These are phyloP conservation scores for Solanum hybrid DNA, from an alignment of 305 asterid species.

Conservation along the genomic window DNA sequence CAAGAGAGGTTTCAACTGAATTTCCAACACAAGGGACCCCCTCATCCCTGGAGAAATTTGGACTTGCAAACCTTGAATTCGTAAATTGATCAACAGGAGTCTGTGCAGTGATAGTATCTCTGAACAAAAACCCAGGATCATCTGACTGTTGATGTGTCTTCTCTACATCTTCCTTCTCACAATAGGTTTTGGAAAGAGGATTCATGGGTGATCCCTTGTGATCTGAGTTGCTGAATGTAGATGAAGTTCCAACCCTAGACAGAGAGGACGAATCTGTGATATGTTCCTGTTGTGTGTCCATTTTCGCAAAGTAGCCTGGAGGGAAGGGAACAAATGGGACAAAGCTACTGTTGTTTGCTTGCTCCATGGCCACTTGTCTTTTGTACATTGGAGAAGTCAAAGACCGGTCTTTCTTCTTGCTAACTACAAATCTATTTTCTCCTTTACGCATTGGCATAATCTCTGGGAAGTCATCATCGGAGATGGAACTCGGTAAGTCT, in stretches of 20 bases:
- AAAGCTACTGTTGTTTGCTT: slow-evolving; percentile 40
- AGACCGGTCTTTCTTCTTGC: slow-evolving; percentile 71
- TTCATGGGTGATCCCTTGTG: background rate
- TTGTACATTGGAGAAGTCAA: slow-evolving; percentile 66
- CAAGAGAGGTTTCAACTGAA: slow-evolving; percentile 8
- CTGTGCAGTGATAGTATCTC: slow-evolving; percentile 1
- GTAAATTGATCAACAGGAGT: slow-evolving; percentile 6
- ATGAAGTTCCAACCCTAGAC: slow-evolving; percentile 11
- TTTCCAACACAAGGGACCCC: slow-evolving; percentile 4
- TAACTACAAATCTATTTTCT: slow-evolving; percentile 60
- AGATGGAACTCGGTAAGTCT: slow-evolving; percentile 50
- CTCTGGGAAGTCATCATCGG: slow-evolving; percentile 70
- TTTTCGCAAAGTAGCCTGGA: slow-evolving; percentile 71
- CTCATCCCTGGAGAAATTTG: slow-evolving; percentile 15
- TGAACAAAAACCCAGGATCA: background rate
- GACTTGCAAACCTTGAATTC: slow-evolving; percentile 6
- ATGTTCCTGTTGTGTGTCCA: slow-evolving; percentile 29
- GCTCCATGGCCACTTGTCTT: slow-evolving; percentile 60
- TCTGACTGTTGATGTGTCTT: slow-evolving; percentile 10
- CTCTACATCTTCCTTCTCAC: background rate
- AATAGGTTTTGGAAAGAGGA: background rate
- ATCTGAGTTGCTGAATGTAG: slow-evolving; percentile 8
- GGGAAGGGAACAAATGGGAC: slow-evolving; percentile 97
- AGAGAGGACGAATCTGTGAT: slow-evolving; percentile 17
- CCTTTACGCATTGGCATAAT: slow-evolving; percentile 82